Evolutionary conservation across 495 filamentous ascomycete genomes (phyloP).

Genomic region (Talaromyces nanjingensis): DNA sequence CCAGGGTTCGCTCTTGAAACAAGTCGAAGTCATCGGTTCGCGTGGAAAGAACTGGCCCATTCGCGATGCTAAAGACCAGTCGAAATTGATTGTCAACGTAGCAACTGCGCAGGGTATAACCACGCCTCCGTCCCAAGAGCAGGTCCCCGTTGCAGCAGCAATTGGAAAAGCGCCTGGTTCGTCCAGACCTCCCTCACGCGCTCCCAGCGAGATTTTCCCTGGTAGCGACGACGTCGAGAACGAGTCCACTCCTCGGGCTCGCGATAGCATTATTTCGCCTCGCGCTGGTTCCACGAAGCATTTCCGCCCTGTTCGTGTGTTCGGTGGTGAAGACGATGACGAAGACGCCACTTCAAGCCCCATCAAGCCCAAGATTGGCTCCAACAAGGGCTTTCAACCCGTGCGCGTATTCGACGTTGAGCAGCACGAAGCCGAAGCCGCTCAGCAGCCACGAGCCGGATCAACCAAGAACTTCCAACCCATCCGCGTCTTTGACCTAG

Average conservation of each 20-base stretch:
- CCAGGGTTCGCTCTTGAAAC: slow-evolving; percentile 85
- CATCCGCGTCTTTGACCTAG: slow-evolving; percentile 61
- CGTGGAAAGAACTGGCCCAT: slow-evolving; percentile 91
- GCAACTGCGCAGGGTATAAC: slow-evolving; percentile 16
- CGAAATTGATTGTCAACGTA: slow-evolving; percentile 56
- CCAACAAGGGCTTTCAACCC: slow-evolving; percentile 55
- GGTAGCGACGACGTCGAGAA: slow-evolving; percentile 34
- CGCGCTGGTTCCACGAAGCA: slow-evolving; percentile 67
- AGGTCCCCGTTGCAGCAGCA: slow-evolving; percentile 15
- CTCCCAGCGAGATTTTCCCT: slow-evolving; percentile 59
- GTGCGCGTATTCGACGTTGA: slow-evolving; percentile 57
- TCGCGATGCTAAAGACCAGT: slow-evolving; percentile 79
- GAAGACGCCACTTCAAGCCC: slow-evolving; percentile 14
- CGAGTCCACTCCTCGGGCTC: slow-evolving; percentile 34
- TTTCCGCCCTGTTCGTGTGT: slow-evolving; percentile 62
- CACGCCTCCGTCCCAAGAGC: slow-evolving; percentile 10
- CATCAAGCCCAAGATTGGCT: slow-evolving; percentile 46
- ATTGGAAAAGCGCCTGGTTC: slow-evolving; percentile 37
- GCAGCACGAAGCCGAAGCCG: slow-evolving; percentile 34
- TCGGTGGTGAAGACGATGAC: slow-evolving; percentile 47
- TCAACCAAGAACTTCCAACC: slow-evolving; percentile 64
- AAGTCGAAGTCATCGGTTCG: slow-evolving; percentile 86
- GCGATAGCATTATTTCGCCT: slow-evolving; percentile 42
- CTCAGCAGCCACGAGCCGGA: slow-evolving; percentile 48
- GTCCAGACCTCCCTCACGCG: slow-evolving; percentile 54